Percentiles rank a stretch among this genome's conserved stretches.
These are phyloP conservation scores for Corymbia calophylla DNA, from an alignment of 441 rosid genomes.

Conservation along the genomic window DNA sequence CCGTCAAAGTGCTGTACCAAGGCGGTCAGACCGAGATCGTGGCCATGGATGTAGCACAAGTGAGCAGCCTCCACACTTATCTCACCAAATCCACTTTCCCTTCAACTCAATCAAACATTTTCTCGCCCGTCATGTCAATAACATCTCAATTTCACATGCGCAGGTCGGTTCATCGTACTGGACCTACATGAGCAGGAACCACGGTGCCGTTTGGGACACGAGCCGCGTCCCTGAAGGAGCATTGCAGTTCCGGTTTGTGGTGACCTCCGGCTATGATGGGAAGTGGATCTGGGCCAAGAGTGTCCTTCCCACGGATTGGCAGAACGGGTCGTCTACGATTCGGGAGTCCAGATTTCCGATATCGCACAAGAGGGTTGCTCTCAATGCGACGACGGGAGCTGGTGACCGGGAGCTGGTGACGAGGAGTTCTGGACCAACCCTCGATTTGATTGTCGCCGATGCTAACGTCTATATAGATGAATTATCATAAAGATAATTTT, in stretches of 20 bases:
- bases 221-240: conserved; percentile 65
- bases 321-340: conserved; percentile 48
- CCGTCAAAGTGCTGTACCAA: conserved; percentile 64
- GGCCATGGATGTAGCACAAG: conserved; percentile 63
- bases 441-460: neutral
- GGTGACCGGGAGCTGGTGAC: conserved; percentile 53
- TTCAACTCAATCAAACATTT: neutral
- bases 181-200: conserved; percentile 61
- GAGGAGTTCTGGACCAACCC: neutral
- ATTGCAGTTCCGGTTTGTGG: conserved; percentile 62
- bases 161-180: conserved; percentile 66
- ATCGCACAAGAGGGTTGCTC: conserved; percentile 84
- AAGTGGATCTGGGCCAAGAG: conserved; percentile 64
- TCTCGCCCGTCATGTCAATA: neutral
- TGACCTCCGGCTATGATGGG: conserved; percentile 79
- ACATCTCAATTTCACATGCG: neutral
- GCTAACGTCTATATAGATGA: neutral
- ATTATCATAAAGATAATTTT: neutral
- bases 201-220: conserved; percentile 83
- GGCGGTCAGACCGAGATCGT: conserved; percentile 94
- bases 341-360: conserved; percentile 69
- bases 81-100: neutral
- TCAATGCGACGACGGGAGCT: conserved; percentile 42
- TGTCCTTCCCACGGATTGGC: conserved; percentile 75
- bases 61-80: neutral